Evolutionary conservation across 176 grass and related monocot genomes (phyloP).

Genomic region (Juncus effusus): DNA sequence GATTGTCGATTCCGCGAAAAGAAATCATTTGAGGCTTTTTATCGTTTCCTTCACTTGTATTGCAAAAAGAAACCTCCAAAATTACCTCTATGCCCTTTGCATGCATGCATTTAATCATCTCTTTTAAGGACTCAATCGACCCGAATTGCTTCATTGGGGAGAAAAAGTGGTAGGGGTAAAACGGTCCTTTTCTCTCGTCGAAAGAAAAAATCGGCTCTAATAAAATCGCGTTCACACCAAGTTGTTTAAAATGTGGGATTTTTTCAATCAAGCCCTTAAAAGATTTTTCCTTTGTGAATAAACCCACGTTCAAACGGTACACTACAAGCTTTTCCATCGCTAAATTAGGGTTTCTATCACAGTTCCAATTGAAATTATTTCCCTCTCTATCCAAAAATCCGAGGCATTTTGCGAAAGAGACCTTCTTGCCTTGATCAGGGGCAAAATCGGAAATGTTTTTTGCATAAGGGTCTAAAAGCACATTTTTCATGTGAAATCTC

Average conservation of each 20-base stretch:
- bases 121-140: conserved; percentile 64
- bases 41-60: conserved; percentile 64
- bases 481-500: conserved; percentile 37
- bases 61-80: conserved; percentile 70
- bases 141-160: conserved; percentile 49
- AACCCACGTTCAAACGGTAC: conserved; percentile 72
- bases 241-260: conserved; percentile 52
- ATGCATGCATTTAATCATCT: conserved; percentile 84
- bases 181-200: conserved; percentile 63
- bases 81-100: conserved; percentile 73
- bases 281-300: conserved; percentile 55
- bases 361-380: conserved; percentile 49
- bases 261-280: conserved; percentile 58
- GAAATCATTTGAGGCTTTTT: conserved; percentile 49
- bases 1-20: conserved; percentile 62
- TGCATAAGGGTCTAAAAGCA: conserved; percentile 72
- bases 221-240: conserved; percentile 78
- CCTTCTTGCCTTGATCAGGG: conserved; percentile 27
- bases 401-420: conserved; percentile 45
- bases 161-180: conserved; percentile 87
- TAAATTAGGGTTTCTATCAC: conserved; percentile 43
- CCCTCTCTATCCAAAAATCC: conserved; percentile 33
- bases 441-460: conserved; percentile 53
- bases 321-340: conserved; percentile 80
- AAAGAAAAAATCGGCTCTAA: conserved; percentile 84